Evolutionary conservation across 805 yeast species (phyloP), one percentile per base, ranked within the genome.

Genomic region (Ogataea paradorogensis): DNA sequence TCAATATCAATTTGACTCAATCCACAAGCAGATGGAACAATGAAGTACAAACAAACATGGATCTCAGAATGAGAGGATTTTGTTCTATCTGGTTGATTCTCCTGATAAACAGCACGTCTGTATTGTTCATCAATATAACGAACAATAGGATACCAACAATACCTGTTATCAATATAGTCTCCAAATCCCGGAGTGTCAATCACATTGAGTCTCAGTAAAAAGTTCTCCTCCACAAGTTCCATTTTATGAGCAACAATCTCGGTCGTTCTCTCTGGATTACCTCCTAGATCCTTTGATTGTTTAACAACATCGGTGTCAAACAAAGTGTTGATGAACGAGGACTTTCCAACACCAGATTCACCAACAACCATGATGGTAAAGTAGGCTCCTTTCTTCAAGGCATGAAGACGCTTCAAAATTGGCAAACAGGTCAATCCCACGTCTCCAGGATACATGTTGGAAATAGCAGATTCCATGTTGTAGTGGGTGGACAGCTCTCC

Each of bases 331-430:
- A 88, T 67, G 47, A 89, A 86, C 1, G 91, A 78, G 4, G 87
- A 77, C 58, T 86, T 87, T 32, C 95, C 96, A 37, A 85, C 70
- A 3, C 96, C 96, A 35, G 84, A 71, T 61, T 84, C 89, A 22
- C 97, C 96, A 33, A 84, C 89, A 26, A 88, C 78, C 84, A 89
- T 78, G 41, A 90, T 55, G 32, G 95, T 87, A 63, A 86, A 84
- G 18, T 80, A 69, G 15, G 86, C 79, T 13, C 96, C 96, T 41
- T 70, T 69, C 46, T 70, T 74, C 34, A 73, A 52, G 9, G 60
- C 59, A 20, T 56, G 53, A 13, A 53, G 38, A 27, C 56, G 48
- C 40, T 56, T 59, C 39, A 59, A 55, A 30, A 58, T 48, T 14
- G 63, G 63, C 32, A 60, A 50, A 37, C 61, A 57, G 5, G 51